Base-by-base conservation (phyloP, 1,284 basidiomycete species). In the Acaromyces ingoldii region DNA sequence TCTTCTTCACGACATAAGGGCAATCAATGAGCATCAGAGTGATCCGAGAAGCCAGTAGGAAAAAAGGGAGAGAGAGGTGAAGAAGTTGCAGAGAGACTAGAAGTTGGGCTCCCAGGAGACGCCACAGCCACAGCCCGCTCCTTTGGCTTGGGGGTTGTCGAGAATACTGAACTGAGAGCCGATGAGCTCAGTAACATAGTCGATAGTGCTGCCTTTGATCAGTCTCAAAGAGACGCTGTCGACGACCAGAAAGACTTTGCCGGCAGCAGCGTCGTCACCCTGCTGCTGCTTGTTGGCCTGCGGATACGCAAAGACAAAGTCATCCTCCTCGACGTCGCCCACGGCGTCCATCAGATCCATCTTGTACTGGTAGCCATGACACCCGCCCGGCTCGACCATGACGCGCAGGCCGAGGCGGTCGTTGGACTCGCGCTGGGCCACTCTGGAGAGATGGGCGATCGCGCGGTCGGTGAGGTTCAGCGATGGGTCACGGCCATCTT, bases 281-380 rank as follows among this genome's bases (percentile, higher is more conserved):
- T 78, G n/a, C n/a, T n/a, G n/a, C n/a, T n/a, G n/a, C n/a, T n/a
- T n/a, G 31, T 37, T 24, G 29, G 38, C 11, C 19, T 36, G 30
- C 15, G 31, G 11, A 10, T 11, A 11, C 5, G 53, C 26, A 29
- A 29, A 45, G n/a, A 28, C 29, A 89, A 91, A 91, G 77, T 92
- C 90, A 55, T 74, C 72, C 0, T 72, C 59, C 44, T 80, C 80
- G 22, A 77, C 73, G 40, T 80, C 67, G 22, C 70, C 81, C 2
- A 77, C 73, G 40, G 79, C 67, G 22, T 70, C 81, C 2, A 86
- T 84, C 1, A 92, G 80, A 55, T 85, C 83, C 80, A 93, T 82
- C 73, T 88, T 90, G 77, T 92, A 92, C 70, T 92, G 88, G 70
- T 92, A 92, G 28, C 90, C 90, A 66, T 93, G 89, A 67, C 90